phyloP scores from a whole-genome alignment of 208 protist genomes.

The Acanthamoeba royreba region DNA sequence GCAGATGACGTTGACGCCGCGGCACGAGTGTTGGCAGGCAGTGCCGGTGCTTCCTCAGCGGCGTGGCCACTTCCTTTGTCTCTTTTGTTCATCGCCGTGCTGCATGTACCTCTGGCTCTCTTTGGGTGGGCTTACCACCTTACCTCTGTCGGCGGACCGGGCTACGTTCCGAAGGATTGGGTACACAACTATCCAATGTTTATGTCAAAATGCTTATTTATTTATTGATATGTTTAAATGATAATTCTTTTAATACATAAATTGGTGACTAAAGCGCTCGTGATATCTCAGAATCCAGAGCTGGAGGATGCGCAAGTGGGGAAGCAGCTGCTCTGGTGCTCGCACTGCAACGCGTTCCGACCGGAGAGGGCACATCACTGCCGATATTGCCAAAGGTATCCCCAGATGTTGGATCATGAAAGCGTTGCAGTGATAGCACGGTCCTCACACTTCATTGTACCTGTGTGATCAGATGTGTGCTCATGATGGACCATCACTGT shows the following conservation, averaged over 20 bases:
- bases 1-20: too few relatives aligned
- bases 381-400: not conserved
- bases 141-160: not conserved
- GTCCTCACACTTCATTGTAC: not conserved
- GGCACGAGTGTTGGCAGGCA: too few relatives aligned
- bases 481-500: not conserved
- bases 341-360: not conserved
- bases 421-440: not conserved
- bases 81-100: not conserved
- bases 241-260: not conserved
- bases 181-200: not conserved
- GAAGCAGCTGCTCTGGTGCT: not conserved
- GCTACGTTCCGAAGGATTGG: not conserved
- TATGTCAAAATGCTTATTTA: not conserved
- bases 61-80: not conserved
- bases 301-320: not conserved
- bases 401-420: not conserved
- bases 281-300: not conserved
- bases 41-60: too few relatives aligned
- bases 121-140: not conserved
- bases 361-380: not conserved
- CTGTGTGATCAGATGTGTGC: not conserved
- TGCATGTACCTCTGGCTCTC: not conserved
- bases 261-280: not conserved
- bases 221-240: not conserved